Base-by-base conservation (phyloP, 2,329 filamentous ascomycete genomes). In the Emmonsiellopsis sp. region DNA sequence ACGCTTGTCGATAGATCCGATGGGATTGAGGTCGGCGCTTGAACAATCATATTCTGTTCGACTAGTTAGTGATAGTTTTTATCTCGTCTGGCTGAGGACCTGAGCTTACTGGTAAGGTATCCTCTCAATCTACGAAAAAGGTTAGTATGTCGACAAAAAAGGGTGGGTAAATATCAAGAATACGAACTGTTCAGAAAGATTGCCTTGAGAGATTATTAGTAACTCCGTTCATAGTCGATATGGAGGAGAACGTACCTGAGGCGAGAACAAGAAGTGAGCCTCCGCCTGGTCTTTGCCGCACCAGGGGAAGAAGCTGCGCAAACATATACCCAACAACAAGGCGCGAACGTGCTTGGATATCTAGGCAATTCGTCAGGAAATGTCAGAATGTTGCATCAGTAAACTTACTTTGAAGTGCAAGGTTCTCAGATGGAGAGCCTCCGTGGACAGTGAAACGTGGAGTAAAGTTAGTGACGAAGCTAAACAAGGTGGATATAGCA, bases 1-100 rank as follows among this genome's bases (percentile, higher is more conserved):
- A 1, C 72, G 79, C 65, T 88, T 88, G 51, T 73, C 75, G 49
- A 82, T 79, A 27, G 66, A 65, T 42, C 73, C 68, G 34, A 68
- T 67, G n/a, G 61, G 85, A 59, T 86, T 84, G 32, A 84, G 74
- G 56, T 80, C 77, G 0, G 73, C 77, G 3, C 71, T 75, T 1
- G 68, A 74, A 53, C 71, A 74, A 58, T 87, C 84, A 61, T 87
- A 86, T 68, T 87, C 49, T 87, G 4, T 84, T 87, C 32, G 84
- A 72, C 63, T 86, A 82, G 13, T 74, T 70, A 37, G 51, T 52
- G 39, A 58, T 51, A 27, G 44, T 36, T 36, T 34, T 49, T 10
- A 46, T n/a, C 1, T 44, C 27, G 21, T 33, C 42, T 43, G 32
- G 8, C 34, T 42, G 4, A 21, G 9, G 8, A 11, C 31, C 14